Conservation (phyloP, 2,329 filamentous ascomycete species). For the Myriosclerotinia curreyana region DNA sequence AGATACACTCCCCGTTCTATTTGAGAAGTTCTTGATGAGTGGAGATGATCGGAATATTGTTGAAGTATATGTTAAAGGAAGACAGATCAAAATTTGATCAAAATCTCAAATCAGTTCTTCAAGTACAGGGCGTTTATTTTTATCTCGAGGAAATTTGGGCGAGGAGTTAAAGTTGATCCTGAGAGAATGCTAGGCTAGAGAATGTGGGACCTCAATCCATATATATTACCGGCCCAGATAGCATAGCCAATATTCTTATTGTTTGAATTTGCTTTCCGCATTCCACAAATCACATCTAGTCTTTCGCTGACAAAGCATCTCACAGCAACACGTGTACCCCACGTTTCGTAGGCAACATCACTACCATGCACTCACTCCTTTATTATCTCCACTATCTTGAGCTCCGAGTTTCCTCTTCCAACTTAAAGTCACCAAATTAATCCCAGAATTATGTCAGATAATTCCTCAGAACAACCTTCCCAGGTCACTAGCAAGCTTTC, state of each 20-base stretch:
- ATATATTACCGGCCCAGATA: neutral
- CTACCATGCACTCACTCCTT: neutral
- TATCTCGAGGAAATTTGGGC: neutral
- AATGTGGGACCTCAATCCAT: neutral
- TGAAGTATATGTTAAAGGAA: constrained; percentile 81
- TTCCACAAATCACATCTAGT: neutral
- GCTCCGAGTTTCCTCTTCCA: neutral
- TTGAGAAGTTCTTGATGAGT: constrained; percentile 89
- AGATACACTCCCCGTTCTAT: constrained; percentile 25
- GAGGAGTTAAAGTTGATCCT: neutral
- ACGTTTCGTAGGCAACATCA: neutral
- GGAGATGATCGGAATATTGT: constrained; percentile 87
- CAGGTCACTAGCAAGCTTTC: neutral
- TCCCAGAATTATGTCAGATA: neutral
- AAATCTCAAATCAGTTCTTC: neutral
- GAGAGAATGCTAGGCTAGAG: neutral
- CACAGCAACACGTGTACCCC: neutral
- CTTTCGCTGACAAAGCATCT: constrained; percentile 6
- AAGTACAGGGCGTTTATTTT: neutral
- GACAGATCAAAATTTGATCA: constrained; percentile 22
- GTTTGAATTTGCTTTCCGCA: neutral
- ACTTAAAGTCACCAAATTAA: neutral
- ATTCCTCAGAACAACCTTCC: neutral
- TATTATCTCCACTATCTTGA: neutral
- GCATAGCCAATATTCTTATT: neutral